A percentile compares a stretch with the other conserved stretches of the same genome.
These are phyloP conservation scores for Fusarium falciforme DNA, from an alignment of 2,329 filamentous ascomycete species.

Conservation along the genomic window DNA sequence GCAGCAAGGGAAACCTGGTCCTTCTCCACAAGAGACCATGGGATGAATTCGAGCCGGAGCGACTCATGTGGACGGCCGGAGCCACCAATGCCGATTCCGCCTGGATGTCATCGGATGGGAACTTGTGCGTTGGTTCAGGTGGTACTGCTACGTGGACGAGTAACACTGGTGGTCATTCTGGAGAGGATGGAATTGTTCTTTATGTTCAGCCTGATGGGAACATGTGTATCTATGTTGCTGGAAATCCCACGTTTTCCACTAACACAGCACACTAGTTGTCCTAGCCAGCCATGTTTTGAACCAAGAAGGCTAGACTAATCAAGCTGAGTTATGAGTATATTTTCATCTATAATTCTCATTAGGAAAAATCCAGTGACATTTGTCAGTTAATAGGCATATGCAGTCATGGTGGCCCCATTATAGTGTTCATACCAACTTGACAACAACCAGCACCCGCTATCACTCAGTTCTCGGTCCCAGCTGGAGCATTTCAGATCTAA, in stretches of 20 bases:
- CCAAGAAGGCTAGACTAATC: background rate
- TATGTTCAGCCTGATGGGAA: background rate
- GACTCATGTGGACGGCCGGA: background rate
- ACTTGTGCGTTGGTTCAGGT: background rate
- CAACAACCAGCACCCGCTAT: too few relatives aligned
- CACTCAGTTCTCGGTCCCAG: too few relatives aligned
- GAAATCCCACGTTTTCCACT: background rate
- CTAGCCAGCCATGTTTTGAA: too few relatives aligned
- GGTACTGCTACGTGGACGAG: background rate
- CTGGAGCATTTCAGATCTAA: too few relatives aligned
- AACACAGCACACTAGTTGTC: background rate
- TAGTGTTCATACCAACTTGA: too few relatives aligned
- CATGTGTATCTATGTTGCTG: background rate
- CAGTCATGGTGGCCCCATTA: too few relatives aligned
- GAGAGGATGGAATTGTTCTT: background rate
- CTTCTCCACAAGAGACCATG: background rate
- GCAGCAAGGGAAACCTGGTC: background rate
- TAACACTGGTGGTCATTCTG: background rate
- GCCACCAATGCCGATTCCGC: background rate
- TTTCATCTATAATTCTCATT: too few relatives aligned
- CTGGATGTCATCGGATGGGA: background rate
- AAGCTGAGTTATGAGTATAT: too few relatives aligned
- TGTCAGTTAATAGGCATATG: too few relatives aligned
- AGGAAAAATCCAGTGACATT: too few relatives aligned
- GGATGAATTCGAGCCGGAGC: background rate